Conservation (phyloP, 352 stramenopile genomes). For the Peronospora farinosa region DNA sequence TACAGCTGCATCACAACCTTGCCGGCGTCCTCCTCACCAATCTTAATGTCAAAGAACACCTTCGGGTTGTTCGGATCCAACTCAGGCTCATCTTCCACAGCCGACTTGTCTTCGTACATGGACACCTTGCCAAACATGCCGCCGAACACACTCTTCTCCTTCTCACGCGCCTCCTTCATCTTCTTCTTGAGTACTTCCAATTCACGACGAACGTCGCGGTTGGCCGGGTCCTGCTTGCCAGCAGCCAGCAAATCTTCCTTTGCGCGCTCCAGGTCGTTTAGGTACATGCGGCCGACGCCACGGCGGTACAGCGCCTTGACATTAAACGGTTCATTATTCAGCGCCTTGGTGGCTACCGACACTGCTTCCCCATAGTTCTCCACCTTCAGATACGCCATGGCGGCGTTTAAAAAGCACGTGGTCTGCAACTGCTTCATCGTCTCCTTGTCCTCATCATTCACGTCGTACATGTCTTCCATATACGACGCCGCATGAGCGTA, state of each 20-base stretch:
- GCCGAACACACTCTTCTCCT: slow-evolving; percentile 95
- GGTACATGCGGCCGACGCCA: slow-evolving; percentile 74
- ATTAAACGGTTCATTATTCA: slow-evolving; percentile 76
- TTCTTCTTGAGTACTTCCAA: slow-evolving; percentile 77
- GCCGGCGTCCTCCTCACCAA: slow-evolving; percentile 83
- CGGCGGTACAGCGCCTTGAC: slow-evolving; percentile 85
- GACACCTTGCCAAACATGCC: slow-evolving; percentile 93
- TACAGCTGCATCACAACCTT: slow-evolving; percentile 95
- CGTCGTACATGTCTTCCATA: slow-evolving; percentile 86
- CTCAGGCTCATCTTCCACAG: slow-evolving; percentile 50
- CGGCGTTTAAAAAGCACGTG: slow-evolving; percentile 89
- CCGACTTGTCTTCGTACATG: slow-evolving; percentile 97
- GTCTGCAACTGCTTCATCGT: slow-evolving; percentile 85
- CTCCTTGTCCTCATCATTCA: slow-evolving; percentile 77
- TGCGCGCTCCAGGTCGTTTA: slow-evolving; percentile 80
- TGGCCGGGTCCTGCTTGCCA: slow-evolving; percentile 71
- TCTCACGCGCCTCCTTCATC: slow-evolving; percentile 88
- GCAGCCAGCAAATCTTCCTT: slow-evolving; percentile 85
- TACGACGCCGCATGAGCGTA: slow-evolving; percentile 74
- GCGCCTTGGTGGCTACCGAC: slow-evolving; percentile 63
- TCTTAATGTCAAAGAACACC: slow-evolving; percentile 97
- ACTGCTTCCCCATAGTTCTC: slow-evolving; percentile 87
- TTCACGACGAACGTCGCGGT: slow-evolving; percentile 76
- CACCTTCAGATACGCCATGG: slow-evolving; percentile 93
- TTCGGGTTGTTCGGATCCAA: slow-evolving; percentile 89